Base-by-base conservation (phyloP, 1,284 basidiomycete species). In the Wallemia ichthyophaga region DNA sequence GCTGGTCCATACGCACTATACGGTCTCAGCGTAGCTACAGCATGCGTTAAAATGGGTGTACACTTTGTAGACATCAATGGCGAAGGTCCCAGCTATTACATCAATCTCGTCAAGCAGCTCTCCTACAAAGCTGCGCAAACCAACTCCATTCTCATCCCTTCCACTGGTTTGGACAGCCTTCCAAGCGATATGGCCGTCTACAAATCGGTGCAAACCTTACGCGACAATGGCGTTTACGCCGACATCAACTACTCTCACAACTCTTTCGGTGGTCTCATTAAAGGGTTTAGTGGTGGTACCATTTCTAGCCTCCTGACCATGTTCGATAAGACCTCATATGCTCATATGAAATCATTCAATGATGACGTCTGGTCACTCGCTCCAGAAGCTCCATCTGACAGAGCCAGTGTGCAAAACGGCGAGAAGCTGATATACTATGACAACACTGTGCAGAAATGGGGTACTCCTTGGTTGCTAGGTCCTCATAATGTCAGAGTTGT, bases 121-220 rank as follows among this genome's bases (percentile, higher is more conserved):
- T 17, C 37, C 7, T 80, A 75, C 63, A 65, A 73, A 2, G 83
- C 83, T 0, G 75, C 73, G 19, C 77, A 79, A 66, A 80, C 77
- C 0, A 74, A 76, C 21, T 71, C 82, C 1, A 74, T 80, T 61
- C 80, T 88, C 61, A 73, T 85, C 7, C 80, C 79, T 13, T 72
- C 76, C 1, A 81, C 77, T 61, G 83, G 81, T 0, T 76, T 82
- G 62, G 83, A 85, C 68, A 81, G 80, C 19, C 66, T 83, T 17
- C 82, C 83, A 1, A 77, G 78, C 67, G 65, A 57, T 71, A 67
- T n/a, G 64, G 65, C 55, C 15, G 55, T 27, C 9, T 56, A 23
- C 27, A 25, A 26, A 17, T 56, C 55, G 5, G 37, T 48, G 7
- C 7, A 48, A 48, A 19, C 9, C 5, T 21, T 48, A 13, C 37